Evolutionary conservation across 768 basidiomycete genomes (phyloP).

Genomic region (Leccinum ochraceum): DNA sequence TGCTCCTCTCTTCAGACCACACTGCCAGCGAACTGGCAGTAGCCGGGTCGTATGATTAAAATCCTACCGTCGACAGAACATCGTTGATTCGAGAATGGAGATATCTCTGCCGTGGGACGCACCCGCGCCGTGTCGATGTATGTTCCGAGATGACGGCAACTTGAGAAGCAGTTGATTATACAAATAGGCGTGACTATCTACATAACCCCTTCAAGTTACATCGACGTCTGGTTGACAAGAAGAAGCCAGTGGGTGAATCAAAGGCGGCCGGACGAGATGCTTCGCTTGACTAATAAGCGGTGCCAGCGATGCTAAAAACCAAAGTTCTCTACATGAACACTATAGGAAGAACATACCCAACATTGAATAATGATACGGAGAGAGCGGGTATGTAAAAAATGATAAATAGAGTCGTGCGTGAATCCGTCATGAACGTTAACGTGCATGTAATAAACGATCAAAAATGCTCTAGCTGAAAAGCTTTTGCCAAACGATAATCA

Average conservation of each 20-base stretch:
- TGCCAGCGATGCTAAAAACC: not conserved
- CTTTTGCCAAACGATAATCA: constrained; percentile 81
- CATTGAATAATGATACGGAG: not conserved
- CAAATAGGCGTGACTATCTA: constrained; percentile 22
- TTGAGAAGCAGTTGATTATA: constrained; percentile 14
- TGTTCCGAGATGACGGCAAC: constrained; percentile 33
- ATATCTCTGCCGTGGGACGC: constrained; percentile 29
- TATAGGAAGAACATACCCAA: constrained; percentile 15
- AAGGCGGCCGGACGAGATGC: constrained; percentile 18
- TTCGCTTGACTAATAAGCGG: not conserved
- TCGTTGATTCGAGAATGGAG: constrained; percentile 20
- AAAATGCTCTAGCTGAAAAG: constrained; percentile 43
- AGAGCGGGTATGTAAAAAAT: constrained; percentile 18
- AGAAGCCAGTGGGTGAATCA: constrained; percentile 17
- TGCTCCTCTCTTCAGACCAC: no score
- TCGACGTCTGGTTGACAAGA: constrained; percentile 26
- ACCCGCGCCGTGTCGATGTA: constrained; percentile 17
- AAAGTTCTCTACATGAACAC: constrained; percentile 27
- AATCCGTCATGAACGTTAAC: constrained; percentile 13
- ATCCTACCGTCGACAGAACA: constrained; percentile 8
- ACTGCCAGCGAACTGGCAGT: no score
- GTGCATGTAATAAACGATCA: constrained; percentile 18
- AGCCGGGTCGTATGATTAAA: no score
- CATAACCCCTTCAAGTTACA: constrained; percentile 16
- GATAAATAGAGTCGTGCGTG: constrained; percentile 31